Percentiles rank a stretch among this genome's conserved stretches.
These are phyloP conservation scores for Leishmania major DNA, from an alignment of 208 protist genomes.

Conservation along the genomic window DNA sequence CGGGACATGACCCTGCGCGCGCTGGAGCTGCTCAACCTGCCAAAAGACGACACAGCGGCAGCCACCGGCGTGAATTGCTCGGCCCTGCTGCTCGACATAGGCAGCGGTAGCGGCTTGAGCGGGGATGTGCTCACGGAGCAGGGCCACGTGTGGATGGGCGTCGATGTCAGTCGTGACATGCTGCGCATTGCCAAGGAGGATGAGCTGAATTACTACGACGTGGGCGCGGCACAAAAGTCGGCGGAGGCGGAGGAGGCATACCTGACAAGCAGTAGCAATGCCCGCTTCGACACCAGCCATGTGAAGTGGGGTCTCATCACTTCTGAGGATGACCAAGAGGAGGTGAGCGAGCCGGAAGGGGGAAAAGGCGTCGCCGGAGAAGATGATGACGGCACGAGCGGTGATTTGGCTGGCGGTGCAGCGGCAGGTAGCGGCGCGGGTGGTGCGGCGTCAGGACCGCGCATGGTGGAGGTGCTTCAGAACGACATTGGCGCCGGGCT, in stretches of 20 bases:
- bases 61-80: constrained; percentile 23
- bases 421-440: not conserved
- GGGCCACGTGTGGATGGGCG: constrained; percentile 97
- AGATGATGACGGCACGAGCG: constrained; percentile 11
- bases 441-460: constrained; percentile 31
- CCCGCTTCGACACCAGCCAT: constrained; percentile 53
- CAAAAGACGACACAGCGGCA: constrained; percentile 32
- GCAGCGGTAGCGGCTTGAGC: constrained; percentile 98
- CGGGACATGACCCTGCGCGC: constrained; percentile 97
- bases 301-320: constrained; percentile 79
- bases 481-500: constrained; percentile 97
- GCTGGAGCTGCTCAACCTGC: constrained; percentile 96
- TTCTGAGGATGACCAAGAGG: constrained; percentile 45
- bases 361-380: constrained; percentile 17
- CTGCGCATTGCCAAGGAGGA: constrained; percentile 86
- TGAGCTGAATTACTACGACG: constrained; percentile 59
- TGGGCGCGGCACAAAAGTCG: constrained; percentile 19
- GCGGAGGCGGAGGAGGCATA: constrained; percentile 22
- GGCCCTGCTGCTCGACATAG: constrained; percentile 97
- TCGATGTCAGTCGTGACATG: constrained; percentile 97
- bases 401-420: not conserved
- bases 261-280: constrained; percentile 30
- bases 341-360: constrained; percentile 25
- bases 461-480: constrained; percentile 86
- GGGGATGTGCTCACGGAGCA: constrained; percentile 94